phyloP scores from a whole-genome alignment of 345 rosid species.

The Fremontodendron californicum region DNA sequence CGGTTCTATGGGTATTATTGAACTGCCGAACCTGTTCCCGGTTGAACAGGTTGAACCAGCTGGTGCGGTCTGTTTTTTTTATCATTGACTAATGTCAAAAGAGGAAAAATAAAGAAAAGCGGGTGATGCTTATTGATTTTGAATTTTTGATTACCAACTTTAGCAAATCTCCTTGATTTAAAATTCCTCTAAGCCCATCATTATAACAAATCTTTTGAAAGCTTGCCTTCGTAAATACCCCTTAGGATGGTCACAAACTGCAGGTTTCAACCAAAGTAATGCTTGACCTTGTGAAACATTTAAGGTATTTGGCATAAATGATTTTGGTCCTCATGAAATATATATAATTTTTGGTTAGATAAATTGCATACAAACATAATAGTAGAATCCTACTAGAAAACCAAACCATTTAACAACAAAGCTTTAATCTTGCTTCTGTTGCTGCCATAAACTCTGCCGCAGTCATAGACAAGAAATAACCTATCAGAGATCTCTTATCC shows the following conservation, averaged over 20 bases:
- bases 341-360: background rate
- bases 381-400: background rate
- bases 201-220: background rate
- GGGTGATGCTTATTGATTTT: background rate
- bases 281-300: background rate
- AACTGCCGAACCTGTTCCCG: no score
- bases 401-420: background rate
- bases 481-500: background rate
- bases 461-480: background rate
- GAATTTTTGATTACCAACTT: background rate
- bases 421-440: background rate
- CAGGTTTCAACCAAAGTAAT: background rate
- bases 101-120: background rate
- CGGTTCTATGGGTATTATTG: no score
- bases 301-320: background rate
- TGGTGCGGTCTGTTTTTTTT: no score
- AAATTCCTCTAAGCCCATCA: background rate
- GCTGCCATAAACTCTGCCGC: background rate
- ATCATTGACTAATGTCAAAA: background rate
- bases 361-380: background rate
- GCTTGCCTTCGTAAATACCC: background rate
- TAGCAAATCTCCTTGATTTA: background rate
- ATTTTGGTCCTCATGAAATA: background rate
- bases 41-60: no score
- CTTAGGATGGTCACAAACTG: background rate